Evolutionary conservation across 2,329 filamentous ascomycete genomes (phyloP), one percentile per base, ranked within the genome.

Genomic region (Neurospora crassa): DNA sequence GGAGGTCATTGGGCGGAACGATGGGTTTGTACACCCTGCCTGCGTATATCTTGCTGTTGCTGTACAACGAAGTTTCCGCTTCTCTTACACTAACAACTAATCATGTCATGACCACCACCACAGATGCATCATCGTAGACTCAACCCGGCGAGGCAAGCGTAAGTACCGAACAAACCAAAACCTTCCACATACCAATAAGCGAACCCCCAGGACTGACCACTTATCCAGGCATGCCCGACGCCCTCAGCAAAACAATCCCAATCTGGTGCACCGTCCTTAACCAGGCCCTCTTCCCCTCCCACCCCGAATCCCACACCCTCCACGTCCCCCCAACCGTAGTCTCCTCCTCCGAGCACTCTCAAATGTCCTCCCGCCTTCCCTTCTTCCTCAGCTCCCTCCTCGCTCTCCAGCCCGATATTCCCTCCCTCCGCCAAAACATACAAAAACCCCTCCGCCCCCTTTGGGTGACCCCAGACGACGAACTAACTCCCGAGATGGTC

Each of bases 231-330:
- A 97, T 98, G 90, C 95, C 96, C 0, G 96, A 99, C 82, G 94
- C 96, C 18, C 86, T 99, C 20, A 93, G 92, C 76, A 97, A 97
- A 80, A 98, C 96, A 0, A 85, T 98, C 37, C 95, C 96, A 1
- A 92, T 97, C 73, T 99, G 96, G 96, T 94, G 92, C 80, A 89
- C 91, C 73, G 92, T 97, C 20, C 81, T 97, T 76, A 98, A 98
- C 81, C 85, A 87, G 67, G 84, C 89, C 3, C 83, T 98, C 5
- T 97, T 97, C 78, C 91, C 92, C 0, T 75, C 4, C 74, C 68
- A 75, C 75, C 45, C n/a, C 12, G 16, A 29, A 5, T 14, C 41
- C 1, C 84, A 90, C 76, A 76, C 80, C 1, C 85, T 98, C 8
- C 86, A 89, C 76, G 91, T 92, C 5, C 92, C 94, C 1, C 89